phyloP scores from a whole-genome alignment of 306 rosid genomes.

The Trifolium pratense region DNA sequence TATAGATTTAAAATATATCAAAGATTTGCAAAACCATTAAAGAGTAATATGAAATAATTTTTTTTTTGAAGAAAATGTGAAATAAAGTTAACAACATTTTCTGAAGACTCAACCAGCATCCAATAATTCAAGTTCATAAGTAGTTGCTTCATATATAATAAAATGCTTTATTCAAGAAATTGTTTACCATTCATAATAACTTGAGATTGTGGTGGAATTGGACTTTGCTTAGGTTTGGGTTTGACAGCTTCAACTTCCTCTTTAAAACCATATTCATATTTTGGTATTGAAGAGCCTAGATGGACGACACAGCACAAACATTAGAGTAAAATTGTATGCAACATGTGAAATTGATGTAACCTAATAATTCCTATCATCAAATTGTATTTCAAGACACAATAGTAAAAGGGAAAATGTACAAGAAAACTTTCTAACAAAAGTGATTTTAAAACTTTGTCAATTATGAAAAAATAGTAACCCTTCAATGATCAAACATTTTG shows the following conservation, averaged over 20 bases:
- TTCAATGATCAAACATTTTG: too few species aligned
- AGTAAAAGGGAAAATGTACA: background rate
- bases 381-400: background rate
- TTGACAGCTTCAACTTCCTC: slow-evolving; percentile 5
- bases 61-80: background rate
- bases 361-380: background rate
- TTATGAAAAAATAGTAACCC: background rate
- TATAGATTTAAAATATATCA: background rate
- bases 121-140: too few species aligned
- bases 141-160: too few species aligned
- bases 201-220: slow-evolving; percentile 21
- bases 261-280: slow-evolving; percentile 2
- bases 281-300: background rate
- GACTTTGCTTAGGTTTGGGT: slow-evolving; percentile 1
- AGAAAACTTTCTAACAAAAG: background rate
- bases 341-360: background rate
- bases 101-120: background rate
- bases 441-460: background rate
- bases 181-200: slow-evolving; percentile 34
- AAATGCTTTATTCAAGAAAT: background rate
- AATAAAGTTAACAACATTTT: background rate
- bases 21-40: background rate
- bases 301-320: background rate
- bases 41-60: background rate
- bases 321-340: background rate